Evolutionary conservation across 1,284 basidiomycete species (phyloP), one percentile per base, ranked within the genome.

Genomic region (Microbotryomycetes sp.): DNA sequence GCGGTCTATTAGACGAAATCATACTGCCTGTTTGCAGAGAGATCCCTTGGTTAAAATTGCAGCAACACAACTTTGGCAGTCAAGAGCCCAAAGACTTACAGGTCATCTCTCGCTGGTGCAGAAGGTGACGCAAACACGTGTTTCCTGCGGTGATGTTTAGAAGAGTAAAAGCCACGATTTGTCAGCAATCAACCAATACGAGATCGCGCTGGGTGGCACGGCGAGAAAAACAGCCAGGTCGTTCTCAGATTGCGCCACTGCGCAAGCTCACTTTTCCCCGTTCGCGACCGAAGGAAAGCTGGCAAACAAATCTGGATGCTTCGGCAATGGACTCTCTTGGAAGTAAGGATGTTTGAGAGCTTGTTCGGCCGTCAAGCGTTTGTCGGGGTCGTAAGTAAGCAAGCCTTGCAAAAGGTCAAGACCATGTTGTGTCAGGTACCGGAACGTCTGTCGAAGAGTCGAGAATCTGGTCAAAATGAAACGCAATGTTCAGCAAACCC

Each of bases 261-360:
- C n/a, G n/a, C n/a, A n/a, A n/a, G n/a, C 65, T 49, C 30, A 65
- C 91, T 86, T 89, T 77, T 98, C 96, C 24, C 96, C 96, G 3
- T 91, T 91, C n/a, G 96, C 96, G 23, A 88, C 83, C 46, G 89
- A 93, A 18, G 96, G 96, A 76, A 98, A 99, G 2, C 90, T 94
- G 2, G 89, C 85, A 76, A 99, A 98, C 57, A 94, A 79, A 72
- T 97, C 92, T n/a, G 92, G 91, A 75, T 98, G 94, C 72, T 98
- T 97, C 0, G 96, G 94, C 45, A 88, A 76, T 0, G 96, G 96
- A 1, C 89, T 86, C 77, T 99, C 96, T 4, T 90, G 93, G 75
- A 98, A 99, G 75, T 93, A 99, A 2, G 87, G 85, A 77, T 99
- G 96, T 66, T 85, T 81, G 47, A 92, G 74, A 3, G 92, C 96